A percentile compares a stretch with the other conserved stretches of the same genome.
phyloP scores from a whole-genome alignment of 371 early-diverging fungal genomes.

The Catenaria anguillulae region DNA sequence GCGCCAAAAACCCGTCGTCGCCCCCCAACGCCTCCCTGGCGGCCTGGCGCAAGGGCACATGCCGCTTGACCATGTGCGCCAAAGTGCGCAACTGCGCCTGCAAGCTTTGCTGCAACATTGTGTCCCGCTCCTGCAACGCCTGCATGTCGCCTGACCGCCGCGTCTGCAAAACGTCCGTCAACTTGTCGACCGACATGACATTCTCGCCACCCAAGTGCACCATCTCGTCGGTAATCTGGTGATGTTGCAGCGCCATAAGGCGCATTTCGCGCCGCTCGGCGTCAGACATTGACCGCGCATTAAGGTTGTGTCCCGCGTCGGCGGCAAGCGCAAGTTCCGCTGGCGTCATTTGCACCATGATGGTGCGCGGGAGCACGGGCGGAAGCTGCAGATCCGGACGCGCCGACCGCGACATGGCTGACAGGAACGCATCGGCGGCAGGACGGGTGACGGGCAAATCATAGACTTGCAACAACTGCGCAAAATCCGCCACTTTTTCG shows the following conservation, averaged over 20 bases:
- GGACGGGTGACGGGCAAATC: not conserved
- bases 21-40: no score
- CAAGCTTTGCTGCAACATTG: no score
- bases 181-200: no score
- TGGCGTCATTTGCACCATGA: conserved; percentile 2
- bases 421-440: not conserved
- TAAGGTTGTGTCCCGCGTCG: no score
- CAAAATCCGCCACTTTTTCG: not conserved
- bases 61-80: no score
- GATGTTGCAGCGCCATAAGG: conserved; percentile 2
- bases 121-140: no score
- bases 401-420: not conserved
- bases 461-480: not conserved
- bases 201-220: no score
- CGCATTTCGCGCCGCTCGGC: not conserved
- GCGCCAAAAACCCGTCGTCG: no score
- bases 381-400: conserved; percentile 1
- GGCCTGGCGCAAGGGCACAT: not conserved
- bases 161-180: no score
- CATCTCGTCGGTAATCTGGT: not conserved
- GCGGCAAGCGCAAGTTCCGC: not conserved
- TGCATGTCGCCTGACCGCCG: no score
- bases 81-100: no score
- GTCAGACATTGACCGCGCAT: not conserved
- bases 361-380: not conserved